A percentile compares a stretch with the other conserved stretches of the same genome.
Conservation (phyloP, 352 stramenopile genomes). For the Pythium pyrilobum region DNA sequence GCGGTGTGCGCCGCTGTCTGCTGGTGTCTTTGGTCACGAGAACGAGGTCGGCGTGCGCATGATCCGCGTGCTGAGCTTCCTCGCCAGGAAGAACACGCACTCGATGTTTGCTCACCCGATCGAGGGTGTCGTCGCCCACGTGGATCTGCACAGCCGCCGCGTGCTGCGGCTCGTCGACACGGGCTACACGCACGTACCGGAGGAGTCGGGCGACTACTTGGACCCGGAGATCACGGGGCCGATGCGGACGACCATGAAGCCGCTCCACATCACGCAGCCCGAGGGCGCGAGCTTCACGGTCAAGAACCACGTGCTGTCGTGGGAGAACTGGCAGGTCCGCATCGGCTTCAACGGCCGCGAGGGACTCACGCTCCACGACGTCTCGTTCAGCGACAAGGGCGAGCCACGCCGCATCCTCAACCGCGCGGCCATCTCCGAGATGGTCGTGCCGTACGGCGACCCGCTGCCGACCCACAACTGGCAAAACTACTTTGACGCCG, state of each 20-base stretch:
- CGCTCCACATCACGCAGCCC: constrained; percentile 66
- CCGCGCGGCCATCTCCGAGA: constrained; percentile 70
- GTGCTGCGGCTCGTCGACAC: constrained; percentile 37
- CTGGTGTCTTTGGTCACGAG: constrained; percentile 35
- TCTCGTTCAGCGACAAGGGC: constrained; percentile 40
- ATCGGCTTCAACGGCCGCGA: constrained; percentile 83
- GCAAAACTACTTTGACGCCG: constrained; percentile 86
- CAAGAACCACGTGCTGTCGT: constrained; percentile 57
- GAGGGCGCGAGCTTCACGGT: constrained; percentile 73
- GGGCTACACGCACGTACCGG: constrained; percentile 39
- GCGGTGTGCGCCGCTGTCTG: constrained; percentile 34
- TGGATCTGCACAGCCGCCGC: constrained; percentile 35
- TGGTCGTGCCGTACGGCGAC: constrained; percentile 84
- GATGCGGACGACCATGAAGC: constrained; percentile 46
- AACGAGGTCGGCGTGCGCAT: constrained; percentile 36
- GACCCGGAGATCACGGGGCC: constrained; percentile 30
- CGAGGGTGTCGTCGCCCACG: constrained; percentile 39
- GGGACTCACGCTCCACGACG: constrained; percentile 68
- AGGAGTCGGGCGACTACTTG: constrained; percentile 40
- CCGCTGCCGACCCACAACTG: constrained; percentile 58
- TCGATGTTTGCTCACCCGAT: constrained; percentile 47
- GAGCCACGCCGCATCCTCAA: constrained; percentile 44
- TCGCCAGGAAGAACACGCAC: constrained; percentile 32
- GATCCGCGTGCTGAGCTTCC: constrained; percentile 45
- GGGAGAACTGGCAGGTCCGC: constrained; percentile 78